These are phyloP conservation scores for Calocera cornea DNA, from an alignment of 768 basidiomycete genomes.

Conservation along the genomic window DNA sequence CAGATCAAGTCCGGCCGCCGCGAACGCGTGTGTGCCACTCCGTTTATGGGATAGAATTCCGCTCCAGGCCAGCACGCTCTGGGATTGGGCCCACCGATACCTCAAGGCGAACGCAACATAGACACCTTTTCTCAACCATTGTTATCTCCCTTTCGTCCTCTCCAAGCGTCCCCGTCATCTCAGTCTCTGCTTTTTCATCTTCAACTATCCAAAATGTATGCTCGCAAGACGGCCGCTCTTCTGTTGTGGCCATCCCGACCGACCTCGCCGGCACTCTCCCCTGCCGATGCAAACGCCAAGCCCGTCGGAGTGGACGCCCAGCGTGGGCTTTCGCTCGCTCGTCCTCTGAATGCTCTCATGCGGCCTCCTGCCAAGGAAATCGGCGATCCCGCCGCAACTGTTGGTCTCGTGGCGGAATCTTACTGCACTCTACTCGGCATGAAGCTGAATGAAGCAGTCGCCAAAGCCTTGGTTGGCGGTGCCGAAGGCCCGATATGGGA, in stretches of 20 bases:
- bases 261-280: conserved; percentile 41
- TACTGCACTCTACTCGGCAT: conserved; percentile 64
- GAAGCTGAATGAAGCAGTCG: conserved; percentile 69
- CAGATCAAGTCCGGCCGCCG: conserved; percentile 8
- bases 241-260: conserved; percentile 52
- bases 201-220: conserved; percentile 37
- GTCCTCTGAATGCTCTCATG: conserved; percentile 41
- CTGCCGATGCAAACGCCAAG: background rate
- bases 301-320: conserved; percentile 17
- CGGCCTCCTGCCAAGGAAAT: conserved; percentile 32
- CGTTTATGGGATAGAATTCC: conserved; percentile 25
- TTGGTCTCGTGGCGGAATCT: conserved; percentile 58
- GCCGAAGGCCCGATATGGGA: conserved; percentile 38
- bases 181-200: conserved; percentile 10
- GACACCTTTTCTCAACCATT: conserved; percentile 11
- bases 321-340: conserved; percentile 46
- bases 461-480: conserved; percentile 47
- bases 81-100: conserved; percentile 9
- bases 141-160: conserved; percentile 13
- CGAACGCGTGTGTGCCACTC: conserved; percentile 12
- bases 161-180: conserved; percentile 14
- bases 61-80: conserved; percentile 22
- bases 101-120: conserved; percentile 14
- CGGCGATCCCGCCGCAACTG: conserved; percentile 28
- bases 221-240: conserved; percentile 53